phyloP scores from a whole-genome alignment of 179 eudicot genomes.

The Carnegiea gigantea region DNA sequence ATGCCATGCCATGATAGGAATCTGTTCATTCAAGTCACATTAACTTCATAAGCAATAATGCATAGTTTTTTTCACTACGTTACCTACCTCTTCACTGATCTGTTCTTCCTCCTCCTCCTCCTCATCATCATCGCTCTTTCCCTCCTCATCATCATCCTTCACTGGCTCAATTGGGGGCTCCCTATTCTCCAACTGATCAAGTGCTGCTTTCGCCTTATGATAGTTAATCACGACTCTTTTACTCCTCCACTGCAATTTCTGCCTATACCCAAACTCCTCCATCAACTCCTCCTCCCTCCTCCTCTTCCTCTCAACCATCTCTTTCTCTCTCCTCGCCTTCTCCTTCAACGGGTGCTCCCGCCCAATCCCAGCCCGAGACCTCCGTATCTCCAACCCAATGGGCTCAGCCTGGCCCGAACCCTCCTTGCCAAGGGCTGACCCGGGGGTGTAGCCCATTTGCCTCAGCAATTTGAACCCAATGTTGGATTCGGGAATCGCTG shows the following conservation, averaged over 20 bases:
- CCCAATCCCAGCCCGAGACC: conserved; percentile 80
- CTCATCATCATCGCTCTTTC: conserved; percentile 51
- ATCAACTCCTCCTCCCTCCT: conserved; percentile 50
- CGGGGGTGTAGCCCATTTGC: conserved; percentile 90
- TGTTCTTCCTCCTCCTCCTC: conserved; percentile 64
- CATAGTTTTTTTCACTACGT: background rate
- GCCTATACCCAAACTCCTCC: conserved; percentile 62
- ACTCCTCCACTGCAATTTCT: conserved; percentile 63
- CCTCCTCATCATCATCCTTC: conserved; percentile 42
- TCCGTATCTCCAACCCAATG: conserved; percentile 63
- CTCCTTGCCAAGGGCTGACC: conserved; percentile 68
- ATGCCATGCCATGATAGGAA: background rate
- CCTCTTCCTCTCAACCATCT: conserved; percentile 37
- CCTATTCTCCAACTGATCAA: conserved; percentile 77
- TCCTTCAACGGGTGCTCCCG: conserved; percentile 73
- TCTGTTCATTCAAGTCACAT: background rate
- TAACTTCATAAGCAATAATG: background rate
- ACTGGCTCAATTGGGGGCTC: conserved; percentile 50
- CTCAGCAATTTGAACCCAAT: conserved; percentile 77
- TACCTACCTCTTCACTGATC: conserved; percentile 79
- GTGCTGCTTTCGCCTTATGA: conserved; percentile 66
- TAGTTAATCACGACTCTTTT: conserved; percentile 47
- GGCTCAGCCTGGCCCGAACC: conserved; percentile 68
- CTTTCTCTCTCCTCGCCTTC: conserved; percentile 61
- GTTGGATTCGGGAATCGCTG: conserved; percentile 77